These are phyloP conservation scores for Grammothele lineata DNA, from an alignment of 768 basidiomycete genomes.

Conservation along the genomic window DNA sequence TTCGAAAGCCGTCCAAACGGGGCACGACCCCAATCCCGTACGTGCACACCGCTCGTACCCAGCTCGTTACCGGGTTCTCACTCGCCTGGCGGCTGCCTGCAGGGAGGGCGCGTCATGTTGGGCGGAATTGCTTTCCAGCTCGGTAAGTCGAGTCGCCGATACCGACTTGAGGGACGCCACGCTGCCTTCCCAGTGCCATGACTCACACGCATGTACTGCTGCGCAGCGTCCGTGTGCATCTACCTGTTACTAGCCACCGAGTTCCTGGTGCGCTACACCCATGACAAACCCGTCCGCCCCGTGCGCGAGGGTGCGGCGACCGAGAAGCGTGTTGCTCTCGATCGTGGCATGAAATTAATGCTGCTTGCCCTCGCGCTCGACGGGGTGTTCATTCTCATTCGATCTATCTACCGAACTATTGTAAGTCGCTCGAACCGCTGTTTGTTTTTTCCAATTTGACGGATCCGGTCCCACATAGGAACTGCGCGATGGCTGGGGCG, in stretches of 20 bases:
- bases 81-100: background rate
- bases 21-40: conserved; percentile 13
- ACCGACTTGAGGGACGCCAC: no score
- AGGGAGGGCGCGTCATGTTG: conserved; percentile 27
- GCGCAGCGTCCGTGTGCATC: conserved; percentile 10
- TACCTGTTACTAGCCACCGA: conserved; percentile 40
- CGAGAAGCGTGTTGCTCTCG: conserved; percentile 3
- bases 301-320: background rate
- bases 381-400: conserved; percentile 16
- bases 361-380: conserved; percentile 18
- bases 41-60: background rate
- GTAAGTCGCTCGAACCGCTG: no score
- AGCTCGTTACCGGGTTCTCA: background rate
- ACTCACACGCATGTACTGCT: background rate
- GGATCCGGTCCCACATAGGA: conserved; percentile 21
- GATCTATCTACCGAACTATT: conserved; percentile 45
- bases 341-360: conserved; percentile 21
- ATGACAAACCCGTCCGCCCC: conserved; percentile 27
- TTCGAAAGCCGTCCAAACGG: conserved; percentile 14
- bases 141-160: no score
- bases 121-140: conserved; percentile 25
- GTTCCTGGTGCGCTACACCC: conserved; percentile 38
- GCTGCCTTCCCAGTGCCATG: background rate
- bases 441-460: background rate
- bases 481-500: conserved; percentile 45